Evolutionary conservation across 2,329 filamentous ascomycete genomes (phyloP), one percentile per base, ranked within the genome.

Genomic region (Huntiella decipiens): DNA sequence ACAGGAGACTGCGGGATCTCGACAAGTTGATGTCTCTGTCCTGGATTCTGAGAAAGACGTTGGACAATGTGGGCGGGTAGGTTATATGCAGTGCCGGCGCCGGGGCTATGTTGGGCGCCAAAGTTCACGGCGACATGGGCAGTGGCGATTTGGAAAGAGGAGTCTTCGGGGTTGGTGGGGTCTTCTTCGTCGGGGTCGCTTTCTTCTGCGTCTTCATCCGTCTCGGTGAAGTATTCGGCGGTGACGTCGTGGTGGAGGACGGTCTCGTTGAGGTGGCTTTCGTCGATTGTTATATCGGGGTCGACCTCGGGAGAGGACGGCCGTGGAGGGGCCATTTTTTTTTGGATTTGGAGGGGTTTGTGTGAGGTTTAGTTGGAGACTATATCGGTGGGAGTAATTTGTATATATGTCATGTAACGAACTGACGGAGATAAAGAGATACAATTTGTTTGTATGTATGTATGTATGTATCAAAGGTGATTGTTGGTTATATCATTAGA

Each of bases 101-200:
- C 19, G 4, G 22, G 33, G 2, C 31, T 31, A 28, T 36, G 12
- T 17, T 16, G 38, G 16, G 44, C 38, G n/a, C 44, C 44, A 32
- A 42, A 42, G 38, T 46, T 46, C 2, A 46, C 44, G 11, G 44
- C 44, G n/a, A 46, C 31, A 37, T 46, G 35, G 10, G 44, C 44
- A 5, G 38, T 42, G 17, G 44, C 44, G 10, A 31, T 33, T 12
- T 34, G 19, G 22, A 28, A 28, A 10, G 22, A 28, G 16, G 44
- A 15, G 12, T 45, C 44, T 36, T 32, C 15, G n/a, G 10, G n/a
- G 42, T 36, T 19, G 12, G 39, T 35, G 33, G 16, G 17, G 15
- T 13, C 11, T 15, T 17, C 16, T 17, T 36, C 34, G 34, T 36
- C 12, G 12, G 34, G 15, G 34, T 36, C 34, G 12, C 15, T 36